Evolutionary conservation across 192 early-diverging fungal species (phyloP).

Genomic region (Paraglomus brasilianum): DNA sequence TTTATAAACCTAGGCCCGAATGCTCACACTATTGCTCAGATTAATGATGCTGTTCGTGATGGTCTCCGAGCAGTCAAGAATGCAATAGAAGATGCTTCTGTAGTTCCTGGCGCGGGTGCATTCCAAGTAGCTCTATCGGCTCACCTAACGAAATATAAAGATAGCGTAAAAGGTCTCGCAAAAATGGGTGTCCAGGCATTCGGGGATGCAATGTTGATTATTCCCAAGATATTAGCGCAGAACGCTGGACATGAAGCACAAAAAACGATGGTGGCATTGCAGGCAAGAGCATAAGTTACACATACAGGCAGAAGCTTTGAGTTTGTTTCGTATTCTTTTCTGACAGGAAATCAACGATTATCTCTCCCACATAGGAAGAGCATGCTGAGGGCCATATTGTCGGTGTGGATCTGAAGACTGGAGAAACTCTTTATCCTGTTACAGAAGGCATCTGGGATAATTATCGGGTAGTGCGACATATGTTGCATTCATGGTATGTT

Average conservation of each 20-base stretch:
- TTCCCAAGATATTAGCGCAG: slow-evolving; percentile 93
- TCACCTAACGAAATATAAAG: slow-evolving; percentile 87
- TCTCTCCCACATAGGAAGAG: slow-evolving; percentile 69
- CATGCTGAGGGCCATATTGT: slow-evolving; percentile 86
- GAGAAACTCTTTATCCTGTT: slow-evolving; percentile 89
- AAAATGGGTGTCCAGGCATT: slow-evolving; percentile 97
- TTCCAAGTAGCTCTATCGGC: slow-evolving; percentile 88
- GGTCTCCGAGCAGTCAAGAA: slow-evolving; percentile 98
- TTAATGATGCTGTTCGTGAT: slow-evolving; percentile 97
- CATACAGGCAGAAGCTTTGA: no score
- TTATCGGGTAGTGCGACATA: slow-evolving; percentile 94
- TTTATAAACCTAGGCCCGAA: slow-evolving; percentile 66
- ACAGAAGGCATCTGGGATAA: slow-evolving; percentile 98
- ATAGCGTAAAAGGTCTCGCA: slow-evolving; percentile 85
- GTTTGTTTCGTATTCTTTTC: no score
- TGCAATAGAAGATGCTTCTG: slow-evolving; percentile 86
- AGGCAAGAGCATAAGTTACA: slow-evolving; percentile 40
- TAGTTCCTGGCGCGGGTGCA: slow-evolving; percentile 94
- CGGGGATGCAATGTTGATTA: slow-evolving; percentile 92
- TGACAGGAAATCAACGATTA: not conserved
- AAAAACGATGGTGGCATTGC: slow-evolving; percentile 90
- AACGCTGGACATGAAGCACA: slow-evolving; percentile 97
- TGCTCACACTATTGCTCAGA: slow-evolving; percentile 87
- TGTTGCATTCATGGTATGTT: slow-evolving; percentile 88
- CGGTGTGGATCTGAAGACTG: slow-evolving; percentile 91